A percentile compares a stretch with the other conserved stretches of the same genome.
phyloP scores from a whole-genome alignment of 257 asterid species.

The Cruciata laevipes region DNA sequence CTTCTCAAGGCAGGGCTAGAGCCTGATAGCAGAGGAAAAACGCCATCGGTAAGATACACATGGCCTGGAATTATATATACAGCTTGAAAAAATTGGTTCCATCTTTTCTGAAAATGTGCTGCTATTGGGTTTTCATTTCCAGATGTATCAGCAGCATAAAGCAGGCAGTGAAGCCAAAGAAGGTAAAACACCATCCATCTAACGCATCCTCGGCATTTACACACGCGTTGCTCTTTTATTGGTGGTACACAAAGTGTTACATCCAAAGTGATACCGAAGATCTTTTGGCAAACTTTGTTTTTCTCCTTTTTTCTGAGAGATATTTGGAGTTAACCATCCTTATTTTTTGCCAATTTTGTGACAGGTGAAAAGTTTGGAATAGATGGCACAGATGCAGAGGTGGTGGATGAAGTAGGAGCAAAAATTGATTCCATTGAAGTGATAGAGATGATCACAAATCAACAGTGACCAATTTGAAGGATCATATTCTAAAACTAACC shows the following conservation, averaged over 20 bases:
- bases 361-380: slow-evolving; percentile 75
- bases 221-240: too few relatives aligned
- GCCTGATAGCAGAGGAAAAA: slow-evolving; percentile 75
- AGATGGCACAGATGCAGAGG: slow-evolving; percentile 52
- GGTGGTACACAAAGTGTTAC: too few relatives aligned
- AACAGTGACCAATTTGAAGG: too few relatives aligned
- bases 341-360: slow-evolving; percentile 10
- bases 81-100: background rate
- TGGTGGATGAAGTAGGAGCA: background rate
- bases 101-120: background rate
- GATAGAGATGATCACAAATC: background rate
- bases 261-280: too few relatives aligned
- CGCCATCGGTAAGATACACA: slow-evolving; percentile 54
- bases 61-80: background rate
- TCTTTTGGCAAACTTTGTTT: too few relatives aligned
- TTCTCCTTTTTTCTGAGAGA: background rate
- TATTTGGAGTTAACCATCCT: background rate
- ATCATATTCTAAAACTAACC: too few relatives aligned
- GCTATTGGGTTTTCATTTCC: background rate
- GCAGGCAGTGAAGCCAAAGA: slow-evolving; percentile 74
- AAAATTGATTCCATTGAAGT: background rate
- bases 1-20: slow-evolving; percentile 77
- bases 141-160: slow-evolving; percentile 46
- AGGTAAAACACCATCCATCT: slow-evolving; percentile 32
- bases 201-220: too few relatives aligned